A percentile compares a stretch with the other conserved stretches of the same genome.
phyloP scores from a whole-genome alignment of 352 stramenopile genomes.

The Blastocystis sp. region DNA sequence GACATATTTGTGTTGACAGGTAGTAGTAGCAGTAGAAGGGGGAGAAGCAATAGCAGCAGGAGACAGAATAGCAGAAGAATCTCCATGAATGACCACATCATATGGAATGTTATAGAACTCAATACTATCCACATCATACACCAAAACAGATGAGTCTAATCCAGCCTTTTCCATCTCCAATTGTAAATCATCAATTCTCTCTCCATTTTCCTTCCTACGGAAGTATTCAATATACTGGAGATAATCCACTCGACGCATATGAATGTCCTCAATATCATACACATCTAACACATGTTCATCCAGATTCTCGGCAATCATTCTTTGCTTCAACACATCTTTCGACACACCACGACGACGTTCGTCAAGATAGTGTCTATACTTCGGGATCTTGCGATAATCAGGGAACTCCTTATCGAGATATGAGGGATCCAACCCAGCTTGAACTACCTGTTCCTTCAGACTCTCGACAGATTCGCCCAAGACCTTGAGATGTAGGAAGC shows the following conservation, averaged over 20 bases:
- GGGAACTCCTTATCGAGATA: slow-evolving; percentile 63
- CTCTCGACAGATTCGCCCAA: slow-evolving; percentile 18
- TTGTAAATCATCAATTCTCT: background rate
- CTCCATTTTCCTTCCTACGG: slow-evolving; percentile 11
- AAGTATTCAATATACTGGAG: slow-evolving; percentile 40
- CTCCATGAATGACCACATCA: slow-evolving; percentile 5
- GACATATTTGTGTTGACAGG: slow-evolving; percentile 57
- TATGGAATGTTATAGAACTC: slow-evolving; percentile 63
- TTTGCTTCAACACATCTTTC: slow-evolving; percentile 45
- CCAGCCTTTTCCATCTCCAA: slow-evolving; percentile 53
- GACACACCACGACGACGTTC: slow-evolving; percentile 2
- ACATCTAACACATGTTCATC: slow-evolving; percentile 43
- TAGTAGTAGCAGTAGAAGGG: background rate
- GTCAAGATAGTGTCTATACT: slow-evolving; percentile 24
- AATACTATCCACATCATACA: slow-evolving; percentile 38
- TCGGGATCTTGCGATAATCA: slow-evolving; percentile 24
- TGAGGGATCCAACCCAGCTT: background rate
- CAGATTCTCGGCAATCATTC: slow-evolving; percentile 28
- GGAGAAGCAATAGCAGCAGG: background rate
- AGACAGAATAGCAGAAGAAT: background rate
- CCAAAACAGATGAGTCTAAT: slow-evolving; percentile 33
- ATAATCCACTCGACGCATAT: slow-evolving; percentile 42
- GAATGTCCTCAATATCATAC: slow-evolving; percentile 39
- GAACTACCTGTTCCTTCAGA: slow-evolving; percentile 28
- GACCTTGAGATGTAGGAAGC: slow-evolving; percentile 55